Conservation (phyloP, 805 yeast species). For the Barnettozyma siamensis region DNA sequence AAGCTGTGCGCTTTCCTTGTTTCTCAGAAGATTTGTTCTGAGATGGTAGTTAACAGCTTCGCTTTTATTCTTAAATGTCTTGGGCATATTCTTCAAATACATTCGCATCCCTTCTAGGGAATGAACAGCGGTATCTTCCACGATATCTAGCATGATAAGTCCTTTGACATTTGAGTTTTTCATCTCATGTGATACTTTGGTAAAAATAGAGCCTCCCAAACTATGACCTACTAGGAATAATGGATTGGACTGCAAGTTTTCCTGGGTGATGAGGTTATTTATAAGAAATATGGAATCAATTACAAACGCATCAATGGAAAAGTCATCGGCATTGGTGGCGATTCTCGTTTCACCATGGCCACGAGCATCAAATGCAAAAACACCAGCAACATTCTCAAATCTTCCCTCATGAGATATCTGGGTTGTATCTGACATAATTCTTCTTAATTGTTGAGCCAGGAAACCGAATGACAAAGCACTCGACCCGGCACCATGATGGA, state of each 20-base stretch:
- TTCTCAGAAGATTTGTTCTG: conserved; percentile 44
- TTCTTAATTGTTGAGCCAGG: conserved; percentile 33
- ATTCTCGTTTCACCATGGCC: conserved; percentile 68
- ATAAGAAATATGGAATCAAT: conserved; percentile 53
- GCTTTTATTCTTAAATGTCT: conserved; percentile 41
- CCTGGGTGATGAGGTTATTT: conserved; percentile 28
- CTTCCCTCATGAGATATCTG: conserved; percentile 18
- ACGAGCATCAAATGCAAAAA: conserved; percentile 71
- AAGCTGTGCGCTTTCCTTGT: conserved; percentile 55
- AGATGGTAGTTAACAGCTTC: conserved; percentile 83
- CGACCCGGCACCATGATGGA: conserved; percentile 96
- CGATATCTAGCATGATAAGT: conserved; percentile 78
- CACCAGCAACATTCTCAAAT: conserved; percentile 44
- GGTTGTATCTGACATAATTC: conserved; percentile 16
- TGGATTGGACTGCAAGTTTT: conserved; percentile 20
- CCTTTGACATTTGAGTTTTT: conserved; percentile 45
- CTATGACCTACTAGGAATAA: conserved; percentile 81
- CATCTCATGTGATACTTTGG: conserved; percentile 39
- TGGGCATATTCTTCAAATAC: conserved; percentile 66
- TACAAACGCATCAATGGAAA: conserved; percentile 45
- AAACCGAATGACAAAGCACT: conserved; percentile 71
- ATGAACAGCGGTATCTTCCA: conserved; percentile 83
- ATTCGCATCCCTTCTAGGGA: conserved; percentile 61
- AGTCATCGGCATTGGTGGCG: conserved; percentile 27
- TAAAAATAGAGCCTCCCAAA: conserved; percentile 82